Base-by-base conservation (phyloP, 768 basidiomycete genomes). In the Crepidotus variabilis region DNA sequence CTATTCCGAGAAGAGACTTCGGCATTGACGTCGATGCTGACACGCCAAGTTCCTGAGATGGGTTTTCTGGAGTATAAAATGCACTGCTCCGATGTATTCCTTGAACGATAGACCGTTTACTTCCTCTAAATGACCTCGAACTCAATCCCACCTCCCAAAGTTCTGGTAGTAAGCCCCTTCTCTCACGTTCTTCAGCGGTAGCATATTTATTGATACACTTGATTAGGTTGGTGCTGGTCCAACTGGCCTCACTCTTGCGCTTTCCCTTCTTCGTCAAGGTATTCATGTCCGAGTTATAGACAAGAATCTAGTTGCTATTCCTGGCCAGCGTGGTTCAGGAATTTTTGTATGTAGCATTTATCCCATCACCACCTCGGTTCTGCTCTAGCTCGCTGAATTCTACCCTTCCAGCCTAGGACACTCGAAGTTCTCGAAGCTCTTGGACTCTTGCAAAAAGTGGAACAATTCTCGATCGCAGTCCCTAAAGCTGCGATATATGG, bases 221-320 rank as follows among this genome's bases (percentile, higher is more conserved):
- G 39, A 20, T 43, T 43, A 43, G 39, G 39, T 43, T 11, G 39
- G 39, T 43, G 39, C 39, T 43, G 39, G 39, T 20, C 39, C 39
- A 20, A 11, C 39, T n/a, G 78, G 80, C 32, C 70, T 79, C 6
- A 70, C 76, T 45, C n/a, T 20, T 47, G 75, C 74, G 6, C 66
- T 76, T 2, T 59, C 68, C 2, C 72, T 79, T n/a, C 57, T 74
- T 20, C 66, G 67, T 18, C 77, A 78, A 59, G 70, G 73, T 5
- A 62, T 81, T 14, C 69, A 75, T 5, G 75, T 82, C 5, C 77
- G 78, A 21, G 71, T 84, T 23, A 75, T 83, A 46, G 75, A 83
- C 51, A 78, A 77, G 54, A 70, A 71, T 47, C 58, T 63, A 0
- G 48, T 62, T 0, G 65, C 69, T 11, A 67, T 59, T 2, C 55